Conservation (phyloP, 2,329 filamentous ascomycete genomes). For the Penicillium digitatum region DNA sequence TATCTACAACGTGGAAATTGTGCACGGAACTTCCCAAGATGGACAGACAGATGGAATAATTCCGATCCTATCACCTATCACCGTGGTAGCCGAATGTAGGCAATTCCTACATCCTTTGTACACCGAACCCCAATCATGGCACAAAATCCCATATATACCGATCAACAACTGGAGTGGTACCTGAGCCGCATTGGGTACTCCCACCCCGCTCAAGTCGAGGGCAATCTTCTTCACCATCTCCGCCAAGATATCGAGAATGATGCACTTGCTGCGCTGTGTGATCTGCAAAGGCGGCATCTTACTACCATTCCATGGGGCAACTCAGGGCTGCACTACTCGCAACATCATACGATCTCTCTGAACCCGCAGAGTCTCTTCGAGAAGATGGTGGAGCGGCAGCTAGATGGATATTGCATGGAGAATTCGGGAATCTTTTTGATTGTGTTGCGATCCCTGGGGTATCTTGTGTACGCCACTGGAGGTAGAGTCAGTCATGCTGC, state of each 20-base stretch:
- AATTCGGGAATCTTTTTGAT: conserved; percentile 53
- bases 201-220: conserved; percentile 9
- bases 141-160: conserved; percentile 30
- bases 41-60: neutral
- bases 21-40: too few relatives aligned
- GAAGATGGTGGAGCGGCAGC: conserved; percentile 50
- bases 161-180: conserved; percentile 37
- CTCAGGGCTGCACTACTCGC: conserved; percentile 53
- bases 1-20: neutral
- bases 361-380: conserved; percentile 50
- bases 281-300: conserved; percentile 45
- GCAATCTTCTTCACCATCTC: conserved; percentile 25
- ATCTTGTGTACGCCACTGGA: conserved; percentile 53
- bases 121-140: conserved; percentile 5
- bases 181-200: conserved; percentile 32
- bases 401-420: conserved; percentile 62
- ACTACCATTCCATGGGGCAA: conserved; percentile 55
- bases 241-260: conserved; percentile 28
- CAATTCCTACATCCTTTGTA: neutral
- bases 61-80: neutral
- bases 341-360: conserved; percentile 48
- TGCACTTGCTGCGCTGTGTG: conserved; percentile 30
- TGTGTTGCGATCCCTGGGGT: conserved; percentile 52
- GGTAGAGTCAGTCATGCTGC: conserved; percentile 44
- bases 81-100: neutral